These are phyloP conservation scores for Mortierella sp. DNA, from an alignment of 371 early-diverging fungal genomes.

Conservation along the genomic window DNA sequence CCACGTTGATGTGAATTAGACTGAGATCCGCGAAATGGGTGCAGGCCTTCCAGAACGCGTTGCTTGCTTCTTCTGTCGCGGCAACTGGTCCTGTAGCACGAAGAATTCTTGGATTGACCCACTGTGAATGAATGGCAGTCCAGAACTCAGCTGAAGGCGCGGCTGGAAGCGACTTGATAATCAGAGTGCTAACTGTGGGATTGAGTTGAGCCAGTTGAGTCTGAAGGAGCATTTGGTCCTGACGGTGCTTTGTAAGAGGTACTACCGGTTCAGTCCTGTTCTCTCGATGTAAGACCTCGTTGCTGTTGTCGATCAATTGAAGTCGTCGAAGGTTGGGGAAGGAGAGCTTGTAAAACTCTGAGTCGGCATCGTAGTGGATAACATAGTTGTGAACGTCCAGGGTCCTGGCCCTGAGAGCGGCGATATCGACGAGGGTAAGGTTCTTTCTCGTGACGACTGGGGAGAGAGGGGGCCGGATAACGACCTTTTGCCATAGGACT, in stretches of 20 bases:
- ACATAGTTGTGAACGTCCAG: neutral
- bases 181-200: neutral
- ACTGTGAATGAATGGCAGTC: neutral
- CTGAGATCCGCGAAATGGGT: neutral
- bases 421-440: neutral
- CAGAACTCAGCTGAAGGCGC: neutral
- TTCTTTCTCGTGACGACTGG: too few species aligned
- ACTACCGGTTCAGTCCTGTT: neutral
- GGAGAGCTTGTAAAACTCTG: neutral
- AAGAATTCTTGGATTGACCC: neutral
- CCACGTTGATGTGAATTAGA: neutral
- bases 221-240: neutral
- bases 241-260: neutral
- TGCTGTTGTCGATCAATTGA: neutral
- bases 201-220: neutral
- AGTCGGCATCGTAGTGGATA: neutral
- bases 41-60: neutral
- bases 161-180: neutral
- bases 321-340: neutral
- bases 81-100: neutral
- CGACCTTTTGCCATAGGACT: conserved; percentile 5
- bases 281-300: too few species aligned
- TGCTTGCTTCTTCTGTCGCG: neutral
- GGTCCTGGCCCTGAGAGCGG: neutral
- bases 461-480: neutral